These are phyloP conservation scores for Rhizopus arrhizus DNA, from an alignment of 371 early-diverging fungal species.

Conservation along the genomic window DNA sequence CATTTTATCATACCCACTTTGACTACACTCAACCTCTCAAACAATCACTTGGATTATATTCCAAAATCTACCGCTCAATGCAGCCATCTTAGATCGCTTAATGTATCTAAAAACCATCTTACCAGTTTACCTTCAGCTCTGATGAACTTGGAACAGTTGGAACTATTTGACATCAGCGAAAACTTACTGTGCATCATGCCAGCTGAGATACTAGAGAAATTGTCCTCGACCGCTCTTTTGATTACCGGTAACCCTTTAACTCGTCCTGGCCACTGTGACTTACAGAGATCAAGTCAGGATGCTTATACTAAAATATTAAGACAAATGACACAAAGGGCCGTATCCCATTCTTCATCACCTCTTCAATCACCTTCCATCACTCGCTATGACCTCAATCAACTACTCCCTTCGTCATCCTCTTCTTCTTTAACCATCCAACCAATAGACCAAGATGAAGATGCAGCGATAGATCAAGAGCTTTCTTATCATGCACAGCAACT, in stretches of 20 bases:
- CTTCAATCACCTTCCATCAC: constrained; percentile 10
- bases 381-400: constrained; percentile 12
- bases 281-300: constrained; percentile 34
- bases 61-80: constrained; percentile 63
- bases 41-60: constrained; percentile 61
- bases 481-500: constrained; percentile 47
- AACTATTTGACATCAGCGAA: constrained; percentile 63
- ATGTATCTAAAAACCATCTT: constrained; percentile 61
- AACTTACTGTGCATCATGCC: constrained; percentile 68
- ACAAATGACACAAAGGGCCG: constrained; percentile 55
- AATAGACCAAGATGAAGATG: constrained; percentile 42
- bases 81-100: constrained; percentile 44
- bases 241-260: constrained; percentile 69
- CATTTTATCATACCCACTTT: constrained; percentile 29
- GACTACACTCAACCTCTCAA: constrained; percentile 39
- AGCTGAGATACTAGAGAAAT: constrained; percentile 57
- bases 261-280: constrained; percentile 50
- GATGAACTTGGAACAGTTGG: constrained; percentile 51
- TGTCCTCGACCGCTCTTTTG: constrained; percentile 56
- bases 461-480: constrained; percentile 47
- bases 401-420: neutral
- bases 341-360: constrained; percentile 41
- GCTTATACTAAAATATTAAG: constrained; percentile 53
- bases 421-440: neutral
- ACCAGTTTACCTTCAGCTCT: constrained; percentile 62